phyloP scores from a whole-genome alignment of 208 protist genomes.

The Trypanosoma melophagium region DNA sequence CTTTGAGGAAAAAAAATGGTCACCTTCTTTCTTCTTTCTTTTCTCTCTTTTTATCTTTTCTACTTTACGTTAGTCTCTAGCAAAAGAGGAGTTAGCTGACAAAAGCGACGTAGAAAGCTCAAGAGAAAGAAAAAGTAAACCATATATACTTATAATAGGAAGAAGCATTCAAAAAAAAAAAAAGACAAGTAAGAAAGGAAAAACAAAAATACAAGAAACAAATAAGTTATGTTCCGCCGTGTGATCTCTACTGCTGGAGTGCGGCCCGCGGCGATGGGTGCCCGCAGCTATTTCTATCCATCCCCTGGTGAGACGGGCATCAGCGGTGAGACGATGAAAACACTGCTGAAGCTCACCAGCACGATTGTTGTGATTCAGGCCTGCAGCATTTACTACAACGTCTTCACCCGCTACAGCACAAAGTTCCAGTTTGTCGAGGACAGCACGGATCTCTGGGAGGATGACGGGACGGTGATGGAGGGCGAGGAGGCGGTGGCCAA shows the following conservation, averaged over 20 bases:
- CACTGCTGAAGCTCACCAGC: slow-evolving; percentile 35
- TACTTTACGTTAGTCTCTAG: slow-evolving; percentile 15
- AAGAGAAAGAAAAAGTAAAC: too few species aligned
- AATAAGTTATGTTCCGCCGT: slow-evolving; percentile 63
- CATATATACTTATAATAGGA: too few species aligned
- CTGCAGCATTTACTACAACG: slow-evolving; percentile 35
- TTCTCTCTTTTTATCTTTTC: slow-evolving; percentile 11
- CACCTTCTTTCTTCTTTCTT: too few species aligned
- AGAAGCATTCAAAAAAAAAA: too few species aligned
- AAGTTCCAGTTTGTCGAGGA: slow-evolving; percentile 78
- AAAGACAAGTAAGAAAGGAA: neutral
- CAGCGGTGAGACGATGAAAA: slow-evolving; percentile 57
- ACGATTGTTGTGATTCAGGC: slow-evolving; percentile 33
- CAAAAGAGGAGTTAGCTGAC: too few species aligned
- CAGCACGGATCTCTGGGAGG: slow-evolving; percentile 77
- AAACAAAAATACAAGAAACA: slow-evolving; percentile 7
- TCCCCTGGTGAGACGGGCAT: slow-evolving; percentile 71
- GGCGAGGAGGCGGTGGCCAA: slow-evolving; percentile 86
- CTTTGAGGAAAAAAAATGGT: too few species aligned
- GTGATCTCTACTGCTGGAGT: slow-evolving; percentile 23
- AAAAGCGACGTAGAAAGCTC: too few species aligned
- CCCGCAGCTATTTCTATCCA: slow-evolving; percentile 71
- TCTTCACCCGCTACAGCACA: slow-evolving; percentile 57
- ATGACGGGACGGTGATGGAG: slow-evolving; percentile 80
- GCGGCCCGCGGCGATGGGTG: slow-evolving; percentile 4